These are phyloP conservation scores for Amaranthus palmeri DNA, from an alignment of 148 eudicot genomes.

Conservation along the genomic window DNA sequence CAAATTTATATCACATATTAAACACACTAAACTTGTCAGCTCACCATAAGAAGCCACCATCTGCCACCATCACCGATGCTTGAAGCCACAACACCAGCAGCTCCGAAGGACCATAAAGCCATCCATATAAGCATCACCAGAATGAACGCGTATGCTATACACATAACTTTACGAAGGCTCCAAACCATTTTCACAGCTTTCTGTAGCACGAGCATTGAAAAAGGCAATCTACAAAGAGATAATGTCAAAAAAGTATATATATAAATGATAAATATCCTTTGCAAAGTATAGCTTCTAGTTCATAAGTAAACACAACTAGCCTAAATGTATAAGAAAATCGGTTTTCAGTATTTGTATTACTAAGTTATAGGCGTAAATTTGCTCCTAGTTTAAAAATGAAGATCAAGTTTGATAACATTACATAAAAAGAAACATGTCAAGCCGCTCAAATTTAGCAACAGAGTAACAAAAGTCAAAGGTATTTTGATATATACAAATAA, in stretches of 20 bases:
- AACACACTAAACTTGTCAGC: constrained; percentile 78
- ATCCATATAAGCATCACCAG: constrained; percentile 81
- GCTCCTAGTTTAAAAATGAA: too few relatives aligned
- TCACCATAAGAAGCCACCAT: constrained; percentile 99
- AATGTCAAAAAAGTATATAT: background rate
- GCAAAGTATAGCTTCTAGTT: background rate
- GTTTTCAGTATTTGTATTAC: background rate
- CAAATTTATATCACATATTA: constrained; percentile 9
- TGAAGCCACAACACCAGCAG: constrained; percentile 88
- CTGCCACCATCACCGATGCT: constrained; percentile 77
- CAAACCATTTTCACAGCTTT: constrained; percentile 93
- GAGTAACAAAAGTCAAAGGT: too few relatives aligned
- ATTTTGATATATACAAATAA: too few relatives aligned
- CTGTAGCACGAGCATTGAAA: constrained; percentile 91
- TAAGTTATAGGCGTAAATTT: too few relatives aligned
- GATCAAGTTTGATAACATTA: too few relatives aligned
- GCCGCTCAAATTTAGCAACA: too few relatives aligned
- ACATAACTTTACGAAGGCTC: constrained; percentile 82
- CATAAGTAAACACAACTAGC: background rate
- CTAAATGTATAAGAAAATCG: background rate
- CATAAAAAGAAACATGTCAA: too few relatives aligned
- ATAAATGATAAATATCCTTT: background rate
- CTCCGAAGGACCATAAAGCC: constrained; percentile 87
- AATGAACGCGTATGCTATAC: constrained; percentile 60
- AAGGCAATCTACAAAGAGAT: constrained; percentile 57